These are phyloP conservation scores for Huntiella abstrusa DNA, from an alignment of 2,329 filamentous ascomycete genomes.

Conservation along the genomic window DNA sequence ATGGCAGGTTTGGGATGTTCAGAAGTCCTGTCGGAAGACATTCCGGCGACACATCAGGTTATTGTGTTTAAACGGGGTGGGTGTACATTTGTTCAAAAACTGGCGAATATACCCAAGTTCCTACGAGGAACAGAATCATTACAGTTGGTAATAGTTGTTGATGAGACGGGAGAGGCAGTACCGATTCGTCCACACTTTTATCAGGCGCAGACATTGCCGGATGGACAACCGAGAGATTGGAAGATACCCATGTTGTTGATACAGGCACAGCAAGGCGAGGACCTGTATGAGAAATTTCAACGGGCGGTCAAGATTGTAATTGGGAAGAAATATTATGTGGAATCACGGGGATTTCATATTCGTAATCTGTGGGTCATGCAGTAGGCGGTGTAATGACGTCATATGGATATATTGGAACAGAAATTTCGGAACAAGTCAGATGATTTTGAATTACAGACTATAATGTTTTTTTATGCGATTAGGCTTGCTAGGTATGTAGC, in stretches of 20 bases:
- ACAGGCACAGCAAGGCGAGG: slow-evolving; percentile 42
- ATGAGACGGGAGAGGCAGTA: slow-evolving; percentile 19
- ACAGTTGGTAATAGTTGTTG: slow-evolving; percentile 65
- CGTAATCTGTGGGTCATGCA: slow-evolving; percentile 43
- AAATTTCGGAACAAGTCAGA: no score
- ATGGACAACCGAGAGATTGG: slow-evolving; percentile 48
- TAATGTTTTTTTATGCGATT: no score
- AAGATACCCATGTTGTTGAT: slow-evolving; percentile 74
- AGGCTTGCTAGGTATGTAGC: background rate
- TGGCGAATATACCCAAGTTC: slow-evolving; percentile 68
- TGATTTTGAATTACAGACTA: no score
- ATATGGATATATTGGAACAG: background rate
- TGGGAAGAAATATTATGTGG: slow-evolving; percentile 58
- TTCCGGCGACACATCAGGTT: slow-evolving; percentile 45
- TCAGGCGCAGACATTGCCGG: slow-evolving; percentile 49
- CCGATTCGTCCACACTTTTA: slow-evolving; percentile 52
- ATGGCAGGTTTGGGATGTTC: slow-evolving; percentile 52
- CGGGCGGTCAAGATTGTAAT: slow-evolving; percentile 52
- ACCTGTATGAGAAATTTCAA: slow-evolving; percentile 42
- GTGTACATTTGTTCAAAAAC: slow-evolving; percentile 69
- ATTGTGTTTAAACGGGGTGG: slow-evolving; percentile 66
- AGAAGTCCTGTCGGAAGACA: slow-evolving; percentile 31
- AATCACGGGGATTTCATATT: slow-evolving; percentile 63
- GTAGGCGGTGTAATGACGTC: background rate
- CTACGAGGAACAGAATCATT: slow-evolving; percentile 39